Evolutionary conservation across 805 yeast species (phyloP), one percentile per base, ranked within the genome.

Genomic region (Candida caryicola): DNA sequence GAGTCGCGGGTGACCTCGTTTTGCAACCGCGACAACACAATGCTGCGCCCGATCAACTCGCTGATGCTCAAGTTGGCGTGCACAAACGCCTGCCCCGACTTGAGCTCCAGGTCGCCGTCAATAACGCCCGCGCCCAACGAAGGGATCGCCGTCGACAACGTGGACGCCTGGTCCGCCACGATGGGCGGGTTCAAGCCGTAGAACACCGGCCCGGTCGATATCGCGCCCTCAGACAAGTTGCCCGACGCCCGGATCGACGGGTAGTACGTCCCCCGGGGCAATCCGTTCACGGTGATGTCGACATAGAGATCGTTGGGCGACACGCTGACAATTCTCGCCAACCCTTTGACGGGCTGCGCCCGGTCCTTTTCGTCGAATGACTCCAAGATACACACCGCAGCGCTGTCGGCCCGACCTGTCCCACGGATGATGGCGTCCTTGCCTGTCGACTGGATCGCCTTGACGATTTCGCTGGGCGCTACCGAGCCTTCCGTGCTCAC

Each of bases 371-470:
- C 63, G 34, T 69, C 77, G 50, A 82, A 84, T 14, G 84, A 74
- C 57, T 91, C 98, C 40, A 90, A 62, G 33, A 90, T 90, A 47
- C 93, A 80, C 23, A 90, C 98, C 0, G 96, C 96, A 0, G 97
- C 95, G 14, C 85, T 75, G 57, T 90, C 82, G 13, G 95, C 82
- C 40, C 69, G 73, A 3, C 97, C 97, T 0, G 96, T 79, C 5
- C 98, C 98, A 43, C 98, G 72, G 17, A 91, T 83, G 46, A 91
- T 86, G 3, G 96, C 96, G 54, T 91, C 97, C 46, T 80, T 77
- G 1, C 97, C 96, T 2, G 82, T 79, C 2, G 54, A 54, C 57
- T 84, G 90, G 40, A 91, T 76, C 0, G 85, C 76, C 36, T 65
- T 64, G 27, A 89, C 81, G 27, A 90, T 76, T 10, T 59, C 62